Evolutionary conservation across 176 grass and related monocot species (phyloP).

Genomic region (Saccharum spontaneum): DNA sequence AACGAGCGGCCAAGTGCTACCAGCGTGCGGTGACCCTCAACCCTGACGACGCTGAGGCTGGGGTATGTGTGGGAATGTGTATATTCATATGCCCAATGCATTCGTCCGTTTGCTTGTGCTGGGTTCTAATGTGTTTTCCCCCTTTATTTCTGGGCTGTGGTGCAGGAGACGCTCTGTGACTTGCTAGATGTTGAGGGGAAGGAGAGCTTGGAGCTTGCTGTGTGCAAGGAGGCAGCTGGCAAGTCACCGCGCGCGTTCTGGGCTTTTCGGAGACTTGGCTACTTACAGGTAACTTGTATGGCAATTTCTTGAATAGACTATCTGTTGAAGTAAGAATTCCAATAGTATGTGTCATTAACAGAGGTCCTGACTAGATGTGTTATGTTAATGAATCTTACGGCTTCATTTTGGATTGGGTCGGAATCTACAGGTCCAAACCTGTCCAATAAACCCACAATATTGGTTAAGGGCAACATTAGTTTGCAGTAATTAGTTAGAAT

Average conservation of each 20-base stretch:
- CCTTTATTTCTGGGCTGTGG: conserved; percentile 13
- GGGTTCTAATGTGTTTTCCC: not conserved
- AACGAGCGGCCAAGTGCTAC: conserved; percentile 79
- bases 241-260: conserved; percentile 87
- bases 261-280: conserved; percentile 83
- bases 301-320: conserved; percentile 15
- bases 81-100: conserved; percentile 15
- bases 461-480: not conserved
- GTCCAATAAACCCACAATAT: not conserved
- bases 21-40: conserved; percentile 69
- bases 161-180: conserved; percentile 75
- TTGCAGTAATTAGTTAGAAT: not conserved
- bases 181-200: conserved; percentile 85
- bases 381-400: not conserved
- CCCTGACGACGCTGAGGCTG: conserved; percentile 65
- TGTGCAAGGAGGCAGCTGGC: conserved; percentile 72
- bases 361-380: not conserved
- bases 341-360: conserved; percentile 8
- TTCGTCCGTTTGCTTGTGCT: conserved; percentile 22
- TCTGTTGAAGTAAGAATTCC: conserved; percentile 5
- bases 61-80: conserved; percentile 54
- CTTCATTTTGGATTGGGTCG: not conserved
- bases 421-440: not conserved
- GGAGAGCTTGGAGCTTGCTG: conserved; percentile 84
- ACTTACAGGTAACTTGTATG: conserved; percentile 73